A percentile compares a stretch with the other conserved stretches of the same genome.
Evolutionary conservation across 768 basidiomycete genomes (phyloP).

Genomic region (Polyporus arcularius): DNA sequence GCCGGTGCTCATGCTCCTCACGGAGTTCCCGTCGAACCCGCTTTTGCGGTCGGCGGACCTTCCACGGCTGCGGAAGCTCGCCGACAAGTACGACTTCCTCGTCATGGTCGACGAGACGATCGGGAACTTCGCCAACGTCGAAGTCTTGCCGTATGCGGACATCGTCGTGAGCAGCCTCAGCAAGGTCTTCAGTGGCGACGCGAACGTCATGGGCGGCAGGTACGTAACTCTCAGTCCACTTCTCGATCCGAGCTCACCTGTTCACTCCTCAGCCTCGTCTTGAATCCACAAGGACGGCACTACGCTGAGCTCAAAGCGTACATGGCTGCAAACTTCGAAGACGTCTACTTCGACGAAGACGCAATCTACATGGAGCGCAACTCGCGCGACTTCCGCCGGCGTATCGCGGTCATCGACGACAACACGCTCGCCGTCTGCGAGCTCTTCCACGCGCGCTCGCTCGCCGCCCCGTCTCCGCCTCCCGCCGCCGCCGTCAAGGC

Average conservation of each 20-base stretch:
- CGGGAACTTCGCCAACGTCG: conserved; percentile 92
- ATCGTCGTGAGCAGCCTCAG: conserved; percentile 90
- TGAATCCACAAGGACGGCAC: conserved; percentile 78
- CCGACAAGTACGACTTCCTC: conserved; percentile 86
- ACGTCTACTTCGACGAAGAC: conserved; percentile 87
- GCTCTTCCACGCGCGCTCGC: conserved; percentile 63
- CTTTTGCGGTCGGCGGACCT: conserved; percentile 86
- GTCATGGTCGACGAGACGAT: conserved; percentile 94
- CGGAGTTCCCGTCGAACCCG: conserved; percentile 96
- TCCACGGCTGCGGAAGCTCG: conserved; percentile 68
- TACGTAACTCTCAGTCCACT: conserved; percentile 36
- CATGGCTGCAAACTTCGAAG: conserved; percentile 67
- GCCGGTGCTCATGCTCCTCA: conserved; percentile 80
- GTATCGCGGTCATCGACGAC: conserved; percentile 73
- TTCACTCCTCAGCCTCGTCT: conserved; percentile 61
- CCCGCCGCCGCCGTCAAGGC: conserved; percentile 63
- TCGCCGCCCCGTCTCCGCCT: conserved; percentile 27
- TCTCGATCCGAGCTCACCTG: not conserved
- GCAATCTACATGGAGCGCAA: conserved; percentile 98
- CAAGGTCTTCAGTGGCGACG: conserved; percentile 93
- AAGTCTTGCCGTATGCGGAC: conserved; percentile 84
- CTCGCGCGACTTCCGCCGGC: conserved; percentile 85
- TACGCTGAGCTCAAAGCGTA: conserved; percentile 66
- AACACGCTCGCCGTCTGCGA: conserved; percentile 86
- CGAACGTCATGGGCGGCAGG: conserved; percentile 99